phyloP scores from a whole-genome alignment of 2,329 filamentous ascomycete genomes.

The Diaporthe destruens region DNA sequence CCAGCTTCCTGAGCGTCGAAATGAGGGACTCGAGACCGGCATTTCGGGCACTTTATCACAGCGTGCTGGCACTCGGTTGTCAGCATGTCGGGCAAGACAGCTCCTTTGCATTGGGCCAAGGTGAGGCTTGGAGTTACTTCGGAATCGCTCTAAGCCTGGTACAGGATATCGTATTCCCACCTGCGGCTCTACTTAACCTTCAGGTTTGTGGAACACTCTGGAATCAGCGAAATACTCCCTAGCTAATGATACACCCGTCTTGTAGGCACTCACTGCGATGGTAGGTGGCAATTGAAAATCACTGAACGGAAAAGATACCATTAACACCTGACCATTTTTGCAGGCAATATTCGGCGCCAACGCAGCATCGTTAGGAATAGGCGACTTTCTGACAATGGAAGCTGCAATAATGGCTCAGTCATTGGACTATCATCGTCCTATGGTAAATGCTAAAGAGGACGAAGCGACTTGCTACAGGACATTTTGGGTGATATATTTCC shows the following conservation, averaged over 20 bases:
- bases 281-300: not conserved
- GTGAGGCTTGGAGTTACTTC: constrained; percentile 10
- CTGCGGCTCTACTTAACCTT: not conserved
- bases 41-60: constrained; percentile 10
- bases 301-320: not conserved
- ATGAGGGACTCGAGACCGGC: not conserved
- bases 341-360: constrained; percentile 12
- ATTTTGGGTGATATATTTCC: constrained; percentile 16
- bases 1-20: not conserved
- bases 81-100: not conserved
- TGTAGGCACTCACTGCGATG: constrained; percentile 8
- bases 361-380: not conserved
- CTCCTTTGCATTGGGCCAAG: not conserved
- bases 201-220: not conserved
- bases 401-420: constrained; percentile 14
- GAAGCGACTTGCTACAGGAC: not conserved
- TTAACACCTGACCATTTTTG: accelerated
- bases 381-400: not conserved
- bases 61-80: constrained; percentile 6
- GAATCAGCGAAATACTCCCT: too few species aligned
- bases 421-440: not conserved
- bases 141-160: not conserved
- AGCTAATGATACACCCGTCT: not conserved
- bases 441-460: constrained; percentile 1
- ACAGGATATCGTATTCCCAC: not conserved